Evolutionary conservation across 1,284 basidiomycete genomes (phyloP), one percentile per base, ranked within the genome.

Genomic region (Ustilago tritici): DNA sequence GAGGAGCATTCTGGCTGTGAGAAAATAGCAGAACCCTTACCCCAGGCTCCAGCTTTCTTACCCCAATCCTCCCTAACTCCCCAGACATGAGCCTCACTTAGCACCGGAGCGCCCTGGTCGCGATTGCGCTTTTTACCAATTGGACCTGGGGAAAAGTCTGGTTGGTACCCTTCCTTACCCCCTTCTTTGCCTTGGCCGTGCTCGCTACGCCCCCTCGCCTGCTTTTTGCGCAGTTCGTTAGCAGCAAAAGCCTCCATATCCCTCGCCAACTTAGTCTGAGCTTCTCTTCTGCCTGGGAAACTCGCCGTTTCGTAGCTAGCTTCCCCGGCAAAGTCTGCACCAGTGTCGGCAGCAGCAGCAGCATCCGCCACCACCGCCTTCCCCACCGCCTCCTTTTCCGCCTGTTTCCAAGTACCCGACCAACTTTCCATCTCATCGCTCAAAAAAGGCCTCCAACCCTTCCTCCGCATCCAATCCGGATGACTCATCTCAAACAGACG

Each of bases 401-500:
- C 32, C 34, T 56, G 14, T 2, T 56, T 56, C 19, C 75, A 78
- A 9, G 40, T 61, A 0, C 71, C 76, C 1, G 70, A 68, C 82
- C 81, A 82, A 34, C 62, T 50, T 8, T 58, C 58, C 68, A 82
- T 70, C 56, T 82, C 82, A 35, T 47, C 49, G 4, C 53, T 35
- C 12, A 82, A 19, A 12, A 83, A 76, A 5, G 82, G 82, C 10
- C 73, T 47, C 82, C 82, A 83, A 4, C 66, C 60, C 47, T 77
- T 80, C 14, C 76, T 46, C 32, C 46, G 23, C 62, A 64, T 64
- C 79, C 80, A 82, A 43, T 74, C 64, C 17, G 78, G 76, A 55
- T 77, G 76, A 8, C 57, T 65, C 90, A 92, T 92, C 85, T 93
- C 91, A 57, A 89, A 87, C 36, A 92, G 84, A 15, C 91, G 88